Conservation (phyloP, 192 early-diverging fungal genomes). For the Gamsiella multidivaricata region DNA sequence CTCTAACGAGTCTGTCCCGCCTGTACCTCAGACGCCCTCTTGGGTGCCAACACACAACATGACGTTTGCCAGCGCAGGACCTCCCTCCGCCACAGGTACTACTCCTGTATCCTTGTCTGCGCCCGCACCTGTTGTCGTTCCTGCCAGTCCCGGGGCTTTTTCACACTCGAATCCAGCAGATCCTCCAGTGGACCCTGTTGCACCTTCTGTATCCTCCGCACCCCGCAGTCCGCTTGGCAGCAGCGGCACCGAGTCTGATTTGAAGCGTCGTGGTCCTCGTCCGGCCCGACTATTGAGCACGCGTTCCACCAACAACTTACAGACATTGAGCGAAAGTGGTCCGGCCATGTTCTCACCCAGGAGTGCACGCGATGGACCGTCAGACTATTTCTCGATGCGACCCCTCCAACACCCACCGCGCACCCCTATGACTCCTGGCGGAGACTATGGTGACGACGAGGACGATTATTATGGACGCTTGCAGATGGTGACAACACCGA, state of each 20-base stretch:
- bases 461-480: conserved; percentile 49
- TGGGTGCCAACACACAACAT: conserved; percentile 50
- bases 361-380: conserved; percentile 14
- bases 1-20: conserved; percentile 35
- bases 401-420: conserved; percentile 41
- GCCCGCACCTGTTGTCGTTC: neutral
- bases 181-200: conserved; percentile 17
- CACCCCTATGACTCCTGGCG: conserved; percentile 49
- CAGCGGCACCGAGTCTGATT: conserved; percentile 21
- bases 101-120: conserved; percentile 9
- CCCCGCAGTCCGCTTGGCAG: neutral
- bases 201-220: neutral
- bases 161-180: conserved; percentile 3
- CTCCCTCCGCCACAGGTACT: conserved; percentile 1
- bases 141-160: conserved; percentile 1
- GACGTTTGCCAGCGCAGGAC: conserved; percentile 16
- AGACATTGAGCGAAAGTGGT: conserved; percentile 28
- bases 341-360: conserved; percentile 36
- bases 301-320: conserved; percentile 33
- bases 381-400: conserved; percentile 51
- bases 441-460: conserved; percentile 39
- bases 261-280: conserved; percentile 50
- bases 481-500: conserved; percentile 53
- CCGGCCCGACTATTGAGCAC: conserved; percentile 46
- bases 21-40: conserved; percentile 46